These are phyloP conservation scores for Chlorella sp. DNA, from an alignment of 139 green algal species.

Conservation along the genomic window DNA sequence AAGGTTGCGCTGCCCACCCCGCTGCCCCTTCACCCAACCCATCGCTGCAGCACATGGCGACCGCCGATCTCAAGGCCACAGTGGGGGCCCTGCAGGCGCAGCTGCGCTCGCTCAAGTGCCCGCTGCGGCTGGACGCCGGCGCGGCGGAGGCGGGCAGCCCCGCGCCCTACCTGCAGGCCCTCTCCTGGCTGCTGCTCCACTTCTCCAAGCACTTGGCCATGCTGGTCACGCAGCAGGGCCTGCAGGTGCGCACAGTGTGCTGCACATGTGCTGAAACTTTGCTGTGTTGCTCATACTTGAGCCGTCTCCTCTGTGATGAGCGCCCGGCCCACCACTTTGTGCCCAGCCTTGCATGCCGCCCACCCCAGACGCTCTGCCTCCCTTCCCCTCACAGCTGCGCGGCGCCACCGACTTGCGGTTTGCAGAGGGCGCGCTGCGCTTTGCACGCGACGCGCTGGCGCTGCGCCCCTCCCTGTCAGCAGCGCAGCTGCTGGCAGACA, in stretches of 20 bases:
- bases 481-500: constrained; percentile 76
- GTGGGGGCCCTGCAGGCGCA: not conserved
- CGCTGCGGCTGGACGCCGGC: not conserved
- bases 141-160: constrained; percentile 54
- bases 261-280: too few relatives aligned
- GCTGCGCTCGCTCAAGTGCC: not conserved
- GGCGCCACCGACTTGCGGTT: constrained; percentile 81
- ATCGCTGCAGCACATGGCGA: too few relatives aligned
- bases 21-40: too few relatives aligned
- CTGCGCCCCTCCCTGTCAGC: constrained; percentile 65
- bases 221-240: constrained; percentile 5
- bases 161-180: constrained; percentile 58
- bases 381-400: constrained; percentile 61
- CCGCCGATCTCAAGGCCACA: not conserved
- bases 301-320: too few relatives aligned
- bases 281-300: too few relatives aligned
- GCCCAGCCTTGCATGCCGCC: too few relatives aligned
- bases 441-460: constrained; percentile 66
- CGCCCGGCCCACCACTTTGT: too few relatives aligned
- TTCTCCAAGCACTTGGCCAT: constrained; percentile 65
- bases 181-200: constrained; percentile 66
- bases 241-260: constrained; percentile 30
- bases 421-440: constrained; percentile 65
- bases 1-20: too few relatives aligned
- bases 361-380: too few relatives aligned